Evolutionary conservation across 2,329 filamentous ascomycete species (phyloP), one percentile per base, ranked within the genome.

Genomic region (Tolypocladium paradoxum): DNA sequence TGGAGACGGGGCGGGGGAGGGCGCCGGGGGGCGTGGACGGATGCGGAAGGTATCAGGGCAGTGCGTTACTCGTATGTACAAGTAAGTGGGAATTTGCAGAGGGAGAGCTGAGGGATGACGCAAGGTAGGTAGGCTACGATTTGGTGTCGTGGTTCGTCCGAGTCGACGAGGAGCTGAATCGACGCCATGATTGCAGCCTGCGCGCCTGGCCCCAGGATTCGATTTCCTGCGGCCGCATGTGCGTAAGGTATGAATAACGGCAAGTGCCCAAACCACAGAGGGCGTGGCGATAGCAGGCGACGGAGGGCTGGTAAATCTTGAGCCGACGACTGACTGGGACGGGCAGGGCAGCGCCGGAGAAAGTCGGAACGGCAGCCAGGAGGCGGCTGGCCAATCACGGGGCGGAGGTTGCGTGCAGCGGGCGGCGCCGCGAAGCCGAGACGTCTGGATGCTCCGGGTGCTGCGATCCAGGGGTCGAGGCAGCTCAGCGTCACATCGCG

Each of bases 381-480:
- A 37, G 24, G 38, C 38, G 14, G 40, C 43, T 34, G 20, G 53
- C 56, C 56, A 58, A 58, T 58, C 51, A 55, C 43, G 27, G 55
- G 29, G 45, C 27, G 11, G 49, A 43, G 18, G n/a, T 16, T 16
- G 29, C n/a, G 46, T 11, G 12, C 18, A 27, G 38, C 45, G 50
- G 47, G 45, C 36, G 37, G 55, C 57, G 58, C 56, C 58, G 58
- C 49, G 52, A 52, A 56, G 56, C 57, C 57, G 57, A 59, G 57
- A 59, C 57, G 29, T 31, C 40, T 22, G 40, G 24, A 29, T 22
- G 46, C 46, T 34, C 38, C 40, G 16, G 50, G 38, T 14, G 27
- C 27, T 22, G 34, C 49, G 24, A 34, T 40, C 49, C 24, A 40
- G 49, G 31, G 35, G 22, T 4, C 37, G 37, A 38, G n/a, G n/a